Conservation (phyloP, 2,329 filamentous ascomycete species). For the Reticulascus tulasneorum region DNA sequence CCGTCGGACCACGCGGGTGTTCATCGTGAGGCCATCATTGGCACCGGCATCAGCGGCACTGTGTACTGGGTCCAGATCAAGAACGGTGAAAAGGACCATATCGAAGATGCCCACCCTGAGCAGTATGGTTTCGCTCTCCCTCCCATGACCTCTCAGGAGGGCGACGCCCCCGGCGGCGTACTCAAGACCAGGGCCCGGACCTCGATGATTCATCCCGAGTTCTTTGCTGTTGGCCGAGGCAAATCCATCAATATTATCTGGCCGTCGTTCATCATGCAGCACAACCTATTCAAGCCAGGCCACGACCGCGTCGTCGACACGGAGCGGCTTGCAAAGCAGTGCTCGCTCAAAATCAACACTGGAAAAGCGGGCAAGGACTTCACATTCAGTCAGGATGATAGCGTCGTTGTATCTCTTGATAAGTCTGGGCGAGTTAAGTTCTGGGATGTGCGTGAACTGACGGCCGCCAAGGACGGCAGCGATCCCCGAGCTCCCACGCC, state of each 20-base stretch:
- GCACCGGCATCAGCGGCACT: conserved; percentile 88
- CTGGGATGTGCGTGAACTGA: conserved; percentile 90
- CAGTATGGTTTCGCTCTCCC: conserved; percentile 86
- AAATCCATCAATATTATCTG: conserved; percentile 92
- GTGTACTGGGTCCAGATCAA: conserved; percentile 93
- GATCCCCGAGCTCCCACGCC: conserved; percentile 50
- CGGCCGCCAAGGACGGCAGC: conserved; percentile 46
- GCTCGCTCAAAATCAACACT: conserved; percentile 88
- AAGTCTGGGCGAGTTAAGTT: conserved; percentile 96
- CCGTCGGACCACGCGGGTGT: conserved; percentile 50
- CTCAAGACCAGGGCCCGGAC: conserved; percentile 93
- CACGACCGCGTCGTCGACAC: conserved; percentile 74
- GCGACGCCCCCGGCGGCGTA: conserved; percentile 85
- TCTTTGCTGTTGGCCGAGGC: conserved; percentile 91
- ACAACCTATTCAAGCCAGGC: conserved; percentile 59
- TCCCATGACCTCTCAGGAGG: conserved; percentile 78
- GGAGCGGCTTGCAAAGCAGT: conserved; percentile 81
- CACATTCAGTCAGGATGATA: conserved; percentile 94
- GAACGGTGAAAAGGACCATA: conserved; percentile 71
- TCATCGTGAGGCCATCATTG: conserved; percentile 78
- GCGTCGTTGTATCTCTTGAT: conserved; percentile 88
- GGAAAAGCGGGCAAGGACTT: conserved; percentile 99
- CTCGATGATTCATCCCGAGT: conserved; percentile 84
- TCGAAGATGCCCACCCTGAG: conserved; percentile 75
- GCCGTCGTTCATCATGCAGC: conserved; percentile 59